Conservation (phyloP, 495 filamentous ascomycete genomes). For the Neurospora sp. region DNA sequence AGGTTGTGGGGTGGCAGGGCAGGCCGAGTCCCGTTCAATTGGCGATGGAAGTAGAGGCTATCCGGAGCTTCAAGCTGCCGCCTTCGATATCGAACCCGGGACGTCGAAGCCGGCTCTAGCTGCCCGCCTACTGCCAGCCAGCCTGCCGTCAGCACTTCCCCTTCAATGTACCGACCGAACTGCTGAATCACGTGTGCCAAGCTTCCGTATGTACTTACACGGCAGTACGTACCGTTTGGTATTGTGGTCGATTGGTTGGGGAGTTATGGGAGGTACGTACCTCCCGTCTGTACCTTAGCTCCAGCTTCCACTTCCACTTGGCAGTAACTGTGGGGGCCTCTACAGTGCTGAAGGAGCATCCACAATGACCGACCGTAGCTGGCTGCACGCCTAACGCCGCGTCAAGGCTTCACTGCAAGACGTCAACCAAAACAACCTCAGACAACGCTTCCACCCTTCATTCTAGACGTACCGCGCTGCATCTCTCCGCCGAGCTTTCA, state of each 20-base stretch:
- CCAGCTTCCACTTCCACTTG: not conserved
- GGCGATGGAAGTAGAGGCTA: conserved; percentile 14
- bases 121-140: not conserved
- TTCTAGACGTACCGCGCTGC: not conserved
- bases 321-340: not conserved
- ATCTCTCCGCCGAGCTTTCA: not conserved
- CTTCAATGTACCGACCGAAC: not conserved
- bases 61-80: conserved; percentile 10
- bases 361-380: not conserved
- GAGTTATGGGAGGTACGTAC: not conserved
- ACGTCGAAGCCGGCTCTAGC: not conserved
- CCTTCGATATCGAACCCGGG: conserved; percentile 3
- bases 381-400: not conserved
- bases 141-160: not conserved
- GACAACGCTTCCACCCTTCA: not conserved
- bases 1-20: conserved; percentile 24
- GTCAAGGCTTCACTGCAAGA: not conserved
- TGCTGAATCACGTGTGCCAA: conserved; percentile 10
- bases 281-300: not conserved
- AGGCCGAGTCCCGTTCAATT: conserved; percentile 22
- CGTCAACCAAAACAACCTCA: not conserved
- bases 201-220: not conserved
- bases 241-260: not conserved
- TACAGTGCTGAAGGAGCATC: not conserved
- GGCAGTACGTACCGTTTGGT: not conserved